phyloP scores from a whole-genome alignment of 2,329 filamentous ascomycete species.

The Lasiodiplodia sp. region DNA sequence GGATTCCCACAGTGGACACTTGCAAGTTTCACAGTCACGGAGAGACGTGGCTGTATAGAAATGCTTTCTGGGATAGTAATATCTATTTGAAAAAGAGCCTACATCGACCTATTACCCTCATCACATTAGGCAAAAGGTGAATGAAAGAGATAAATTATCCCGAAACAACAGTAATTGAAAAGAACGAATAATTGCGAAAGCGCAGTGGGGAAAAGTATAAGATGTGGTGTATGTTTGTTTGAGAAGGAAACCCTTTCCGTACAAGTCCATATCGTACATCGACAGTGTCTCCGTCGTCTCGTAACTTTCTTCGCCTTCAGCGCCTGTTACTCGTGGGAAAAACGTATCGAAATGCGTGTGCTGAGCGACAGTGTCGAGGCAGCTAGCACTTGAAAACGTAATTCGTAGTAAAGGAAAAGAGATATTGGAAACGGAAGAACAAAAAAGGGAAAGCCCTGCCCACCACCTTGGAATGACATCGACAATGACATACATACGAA shows the following conservation, averaged over 20 bases:
- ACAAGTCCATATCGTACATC: constrained; percentile 8
- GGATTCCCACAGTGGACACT: neutral
- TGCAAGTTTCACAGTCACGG: neutral
- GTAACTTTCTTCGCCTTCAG: neutral
- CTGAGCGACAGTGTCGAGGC: neutral
- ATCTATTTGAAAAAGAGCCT: neutral
- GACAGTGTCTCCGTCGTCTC: neutral
- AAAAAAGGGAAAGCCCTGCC: constrained; percentile 5
- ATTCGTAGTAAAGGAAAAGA: neutral
- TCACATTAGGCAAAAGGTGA: neutral
- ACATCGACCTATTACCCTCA: neutral
- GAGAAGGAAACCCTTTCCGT: neutral
- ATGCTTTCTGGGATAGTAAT: neutral
- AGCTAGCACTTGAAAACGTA: neutral
- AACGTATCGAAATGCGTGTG: neutral
- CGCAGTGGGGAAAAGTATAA: neutral
- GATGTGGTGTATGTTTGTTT: neutral
- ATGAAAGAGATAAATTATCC: neutral
- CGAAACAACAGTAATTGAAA: neutral
- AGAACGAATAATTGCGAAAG: neutral
- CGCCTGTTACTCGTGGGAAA: neutral
- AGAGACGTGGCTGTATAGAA: neutral
- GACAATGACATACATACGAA: constrained; percentile 6
- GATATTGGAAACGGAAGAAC: neutral
- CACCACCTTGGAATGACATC: constrained; percentile 10